Percentiles rank a stretch among this genome's conserved stretches.
Evolutionary conservation across 1,139 yeast genomes (phyloP).

Genomic region (Hemisphaericaspora xylofermentans): DNA sequence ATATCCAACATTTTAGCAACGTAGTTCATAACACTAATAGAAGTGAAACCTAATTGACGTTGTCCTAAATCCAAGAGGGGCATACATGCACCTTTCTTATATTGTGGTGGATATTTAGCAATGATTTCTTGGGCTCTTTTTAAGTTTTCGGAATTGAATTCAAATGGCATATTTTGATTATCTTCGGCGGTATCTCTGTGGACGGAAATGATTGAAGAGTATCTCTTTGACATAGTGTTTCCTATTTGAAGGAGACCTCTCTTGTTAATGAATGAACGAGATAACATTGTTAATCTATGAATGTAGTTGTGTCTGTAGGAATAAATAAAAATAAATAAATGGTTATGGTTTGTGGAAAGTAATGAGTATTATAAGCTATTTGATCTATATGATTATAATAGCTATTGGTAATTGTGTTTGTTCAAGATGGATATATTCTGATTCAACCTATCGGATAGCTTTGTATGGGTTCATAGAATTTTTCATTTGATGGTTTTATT

Average conservation of each 20-base stretch:
- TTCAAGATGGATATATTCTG: too few relatives aligned
- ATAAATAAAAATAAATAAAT: neutral
- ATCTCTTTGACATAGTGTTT: conserved; percentile 21
- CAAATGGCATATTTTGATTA: conserved; percentile 70
- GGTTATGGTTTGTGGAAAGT: too few relatives aligned
- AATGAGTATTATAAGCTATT: too few relatives aligned
- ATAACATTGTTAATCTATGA: conserved; percentile 13
- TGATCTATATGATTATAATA: too few relatives aligned
- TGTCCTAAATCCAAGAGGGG: conserved; percentile 86
- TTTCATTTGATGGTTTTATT: too few relatives aligned
- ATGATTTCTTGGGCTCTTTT: conserved; percentile 71
- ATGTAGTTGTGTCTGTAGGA: neutral
- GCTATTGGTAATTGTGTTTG: too few relatives aligned
- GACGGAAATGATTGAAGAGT: conserved; percentile 53
- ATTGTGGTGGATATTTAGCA: conserved; percentile 81
- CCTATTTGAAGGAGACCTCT: conserved; percentile 5
- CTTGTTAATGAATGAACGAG: conserved; percentile 11
- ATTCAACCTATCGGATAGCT: too few relatives aligned
- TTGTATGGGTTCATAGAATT: too few relatives aligned
- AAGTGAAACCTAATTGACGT: conserved; percentile 84
- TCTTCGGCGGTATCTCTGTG: conserved; percentile 74
- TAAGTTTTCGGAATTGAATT: conserved; percentile 67
- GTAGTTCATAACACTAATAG: conserved; percentile 90
- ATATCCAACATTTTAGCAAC: conserved; percentile 82
- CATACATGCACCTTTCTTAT: conserved; percentile 87